Evolutionary conservation across 805 yeast genomes (phyloP).

Genomic region (Myxozyma monticola): DNA sequence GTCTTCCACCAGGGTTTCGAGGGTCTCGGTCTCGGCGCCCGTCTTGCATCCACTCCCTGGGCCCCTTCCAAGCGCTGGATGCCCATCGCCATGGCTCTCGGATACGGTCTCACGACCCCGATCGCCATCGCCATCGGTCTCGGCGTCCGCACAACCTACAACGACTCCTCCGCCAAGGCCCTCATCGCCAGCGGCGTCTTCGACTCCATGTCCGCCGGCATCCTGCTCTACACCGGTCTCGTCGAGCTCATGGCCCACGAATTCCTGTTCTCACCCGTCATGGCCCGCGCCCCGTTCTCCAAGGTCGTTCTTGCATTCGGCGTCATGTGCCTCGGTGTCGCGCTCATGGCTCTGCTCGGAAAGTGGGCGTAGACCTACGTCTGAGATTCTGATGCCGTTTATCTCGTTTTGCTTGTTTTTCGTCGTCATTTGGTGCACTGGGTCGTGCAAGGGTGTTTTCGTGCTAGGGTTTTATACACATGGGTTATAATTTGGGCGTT

Average conservation of each 20-base stretch:
- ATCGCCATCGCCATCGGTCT: constrained; percentile 71
- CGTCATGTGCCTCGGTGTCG: constrained; percentile 49
- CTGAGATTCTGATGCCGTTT: no score
- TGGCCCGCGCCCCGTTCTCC: constrained; percentile 26
- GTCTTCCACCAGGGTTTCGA: constrained; percentile 65
- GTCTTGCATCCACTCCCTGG: constrained; percentile 62
- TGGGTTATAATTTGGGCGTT: no score
- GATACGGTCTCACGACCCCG: constrained; percentile 64
- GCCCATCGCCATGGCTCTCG: constrained; percentile 54
- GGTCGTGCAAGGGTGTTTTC: neutral
- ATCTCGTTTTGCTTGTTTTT: neutral
- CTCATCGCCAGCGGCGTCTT: constrained; percentile 61
- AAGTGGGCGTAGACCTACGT: constrained; percentile 62
- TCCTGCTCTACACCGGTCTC: constrained; percentile 67
- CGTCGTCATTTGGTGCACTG: neutral
- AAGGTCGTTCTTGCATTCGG: constrained; percentile 15
- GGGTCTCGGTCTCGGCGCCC: constrained; percentile 75
- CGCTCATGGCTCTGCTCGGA: constrained; percentile 72
- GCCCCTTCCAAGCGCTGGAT: constrained; percentile 49
- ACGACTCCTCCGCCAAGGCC: constrained; percentile 40
- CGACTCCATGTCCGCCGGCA: constrained; percentile 71
- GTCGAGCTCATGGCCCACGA: constrained; percentile 78
- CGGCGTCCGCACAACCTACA: constrained; percentile 62
- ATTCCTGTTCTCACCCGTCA: constrained; percentile 51
- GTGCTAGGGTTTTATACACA: no score